Percentiles rank a stretch among this genome's conserved stretches.
Evolutionary conservation across 208 protist genomes (phyloP).

Genomic region (Trypanosoma theileri): DNA sequence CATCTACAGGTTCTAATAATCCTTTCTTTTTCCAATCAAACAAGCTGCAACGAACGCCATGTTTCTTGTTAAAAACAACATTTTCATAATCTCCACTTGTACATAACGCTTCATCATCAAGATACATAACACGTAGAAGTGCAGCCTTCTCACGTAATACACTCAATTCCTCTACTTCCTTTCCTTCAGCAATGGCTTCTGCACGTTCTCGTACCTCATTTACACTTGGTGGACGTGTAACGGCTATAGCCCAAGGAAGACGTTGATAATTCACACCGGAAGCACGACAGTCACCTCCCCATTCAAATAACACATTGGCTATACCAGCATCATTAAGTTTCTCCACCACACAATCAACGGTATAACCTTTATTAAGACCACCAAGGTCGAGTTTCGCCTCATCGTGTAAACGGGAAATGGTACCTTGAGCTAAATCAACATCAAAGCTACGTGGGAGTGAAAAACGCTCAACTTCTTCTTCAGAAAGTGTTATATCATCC

Average conservation of each 20-base stretch:
- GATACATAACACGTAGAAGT: constrained; percentile 37
- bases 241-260: constrained; percentile 38
- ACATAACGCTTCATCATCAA: constrained; percentile 40
- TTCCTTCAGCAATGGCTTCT: constrained; percentile 3
- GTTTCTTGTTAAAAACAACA: constrained; percentile 10
- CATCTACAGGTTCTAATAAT: constrained; percentile 31
- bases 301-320: constrained; percentile 46
- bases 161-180: background rate
- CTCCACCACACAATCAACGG: constrained; percentile 47
- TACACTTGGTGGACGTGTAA: constrained; percentile 41
- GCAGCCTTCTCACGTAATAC: constrained; percentile 1
- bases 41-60: constrained; percentile 21
- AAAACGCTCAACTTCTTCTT: constrained; percentile 32
- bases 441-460: constrained; percentile 37
- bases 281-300: constrained; percentile 50
- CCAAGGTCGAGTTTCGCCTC: constrained; percentile 42
- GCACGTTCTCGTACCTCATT: constrained; percentile 22
- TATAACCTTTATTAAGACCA: constrained; percentile 55
- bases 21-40: constrained; percentile 40
- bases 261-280: constrained; percentile 34
- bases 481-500: constrained; percentile 22
- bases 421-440: constrained; percentile 38
- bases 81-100: constrained; percentile 63
- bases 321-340: constrained; percentile 38
- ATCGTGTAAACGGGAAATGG: constrained; percentile 35